Evolutionary conservation across 306 rosid species (phyloP), one percentile per base, ranked within the genome.

Genomic region (Quercus glauca): DNA sequence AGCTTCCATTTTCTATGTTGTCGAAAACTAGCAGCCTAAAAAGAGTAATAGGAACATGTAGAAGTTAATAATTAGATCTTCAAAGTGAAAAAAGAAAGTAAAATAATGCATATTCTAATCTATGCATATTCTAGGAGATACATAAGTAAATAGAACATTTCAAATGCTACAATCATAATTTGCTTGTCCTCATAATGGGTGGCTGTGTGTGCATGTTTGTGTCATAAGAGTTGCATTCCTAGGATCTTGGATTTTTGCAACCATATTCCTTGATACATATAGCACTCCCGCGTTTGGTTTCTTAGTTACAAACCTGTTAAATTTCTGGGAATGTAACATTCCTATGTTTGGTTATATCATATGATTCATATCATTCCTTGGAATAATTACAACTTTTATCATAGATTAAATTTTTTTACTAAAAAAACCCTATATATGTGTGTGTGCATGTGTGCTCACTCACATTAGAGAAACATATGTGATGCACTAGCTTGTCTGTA

Each of bases 1-100:
- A 87, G 91, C 97, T 94, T 82, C 98, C 98, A 70, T 91, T 87
- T 84, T 89, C 94, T 81, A 91, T 86, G 78, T 64, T 89, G 73
- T 87, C 97, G 79, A 87, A 94, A 70, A 94, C 88, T 31, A 94
- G 91, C 81, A 92, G 74, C 79, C 98, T 94, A 90, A 85, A 80
- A 35, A 74, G 71, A 75, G 37, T 56, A 26, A 82, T 68, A 59
- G 18, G 73, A 43, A 20, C 17, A 15, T 25, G 37, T 41, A 57
- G 17, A 64, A 76, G 78, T 78, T 49, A 65, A 31, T 79, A 56
- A 72, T 60, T 15, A 65, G 43, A 70, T 29, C 49, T 57, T 25
- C 56, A 52, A 37, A 64, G 6, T 51, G 73, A 45, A 57, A 23
- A 12, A 12, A 61, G n/a, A 71, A 53, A 64, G 26, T 26, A 61